phyloP scores from a whole-genome alignment of 2,329 filamentous ascomycete species.

The Aspergillus flavus region DNA sequence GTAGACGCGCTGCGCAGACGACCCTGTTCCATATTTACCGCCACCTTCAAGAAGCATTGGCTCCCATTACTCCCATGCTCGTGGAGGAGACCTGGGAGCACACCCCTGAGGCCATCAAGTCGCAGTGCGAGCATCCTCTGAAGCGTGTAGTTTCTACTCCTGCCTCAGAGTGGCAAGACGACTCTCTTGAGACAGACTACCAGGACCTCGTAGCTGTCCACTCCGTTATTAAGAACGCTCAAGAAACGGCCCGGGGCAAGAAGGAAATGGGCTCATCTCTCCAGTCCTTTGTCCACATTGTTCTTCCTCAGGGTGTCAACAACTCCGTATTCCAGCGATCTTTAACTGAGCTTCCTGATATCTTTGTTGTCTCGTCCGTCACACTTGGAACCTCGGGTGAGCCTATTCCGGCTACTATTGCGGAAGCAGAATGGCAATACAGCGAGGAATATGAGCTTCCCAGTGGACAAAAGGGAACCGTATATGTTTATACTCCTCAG shows the following conservation, averaged over 20 bases:
- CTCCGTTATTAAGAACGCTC: conserved; percentile 70
- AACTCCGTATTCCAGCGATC: conserved; percentile 33
- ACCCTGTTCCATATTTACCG: conserved; percentile 65
- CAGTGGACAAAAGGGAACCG: conserved; percentile 34
- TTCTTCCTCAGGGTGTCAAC: conserved; percentile 24
- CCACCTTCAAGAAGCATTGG: conserved; percentile 75
- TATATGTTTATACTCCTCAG: conserved; percentile 51
- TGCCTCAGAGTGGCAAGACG: conserved; percentile 41
- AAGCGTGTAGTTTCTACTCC: conserved; percentile 39
- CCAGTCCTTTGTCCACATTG: conserved; percentile 67
- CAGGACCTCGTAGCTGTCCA: conserved; percentile 54
- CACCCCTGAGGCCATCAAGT: conserved; percentile 65
- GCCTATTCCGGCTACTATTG: conserved; percentile 28
- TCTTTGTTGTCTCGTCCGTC: conserved; percentile 72
- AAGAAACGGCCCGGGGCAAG: conserved; percentile 71
- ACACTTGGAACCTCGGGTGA: conserved; percentile 47
- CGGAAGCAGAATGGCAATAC: conserved; percentile 46
- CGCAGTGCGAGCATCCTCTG: conserved; percentile 50
- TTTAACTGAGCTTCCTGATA: conserved; percentile 57
- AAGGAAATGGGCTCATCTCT: conserved; percentile 80
- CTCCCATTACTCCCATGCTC: conserved; percentile 77
- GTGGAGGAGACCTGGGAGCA: conserved; percentile 88
- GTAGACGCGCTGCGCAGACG: conserved; percentile 60
- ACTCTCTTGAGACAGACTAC: conserved; percentile 52
- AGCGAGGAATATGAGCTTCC: conserved; percentile 44